Conservation (phyloP, 805 yeast genomes). For the Trichomonascus vanleenenianus region DNA sequence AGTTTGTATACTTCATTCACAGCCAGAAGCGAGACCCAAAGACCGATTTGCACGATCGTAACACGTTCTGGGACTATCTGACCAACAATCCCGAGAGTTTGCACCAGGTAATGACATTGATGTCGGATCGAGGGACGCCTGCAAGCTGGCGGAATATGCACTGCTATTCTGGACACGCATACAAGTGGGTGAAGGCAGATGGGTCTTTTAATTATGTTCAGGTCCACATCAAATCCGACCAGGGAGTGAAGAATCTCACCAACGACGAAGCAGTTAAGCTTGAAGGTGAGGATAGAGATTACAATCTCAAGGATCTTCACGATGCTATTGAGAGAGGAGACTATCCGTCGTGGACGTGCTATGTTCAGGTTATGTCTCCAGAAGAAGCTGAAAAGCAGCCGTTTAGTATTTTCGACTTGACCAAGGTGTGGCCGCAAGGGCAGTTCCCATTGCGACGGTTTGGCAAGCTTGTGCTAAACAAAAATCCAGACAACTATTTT, state of each 20-base stretch:
- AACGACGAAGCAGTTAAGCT: constrained; percentile 40
- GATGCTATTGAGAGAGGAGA: constrained; percentile 41
- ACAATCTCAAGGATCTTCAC: constrained; percentile 37
- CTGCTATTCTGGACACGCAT: constrained; percentile 61
- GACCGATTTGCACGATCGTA: constrained; percentile 49
- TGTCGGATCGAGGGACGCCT: constrained; percentile 57
- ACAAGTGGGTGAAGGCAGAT: constrained; percentile 45
- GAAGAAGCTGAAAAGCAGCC: constrained; percentile 45
- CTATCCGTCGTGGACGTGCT: constrained; percentile 43
- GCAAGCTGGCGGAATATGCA: constrained; percentile 46
- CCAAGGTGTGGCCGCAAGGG: constrained; percentile 51
- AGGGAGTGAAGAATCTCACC: constrained; percentile 39
- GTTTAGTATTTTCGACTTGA: constrained; percentile 44
- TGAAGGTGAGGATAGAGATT: constrained; percentile 45
- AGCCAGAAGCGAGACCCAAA: constrained; percentile 65
- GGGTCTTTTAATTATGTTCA: constrained; percentile 49
- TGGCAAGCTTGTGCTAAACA: constrained; percentile 47
- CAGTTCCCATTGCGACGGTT: constrained; percentile 48
- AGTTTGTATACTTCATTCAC: constrained; percentile 59
- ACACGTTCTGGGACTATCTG: constrained; percentile 51
- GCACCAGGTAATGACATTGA: constrained; percentile 51
- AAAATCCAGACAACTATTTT: constrained; percentile 49
- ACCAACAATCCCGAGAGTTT: constrained; percentile 47
- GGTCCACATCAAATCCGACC: constrained; percentile 44
- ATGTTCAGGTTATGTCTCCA: constrained; percentile 54